Evolutionary conservation across 768 basidiomycete genomes (phyloP).

Genomic region (Coprinellus aureogranulatus): DNA sequence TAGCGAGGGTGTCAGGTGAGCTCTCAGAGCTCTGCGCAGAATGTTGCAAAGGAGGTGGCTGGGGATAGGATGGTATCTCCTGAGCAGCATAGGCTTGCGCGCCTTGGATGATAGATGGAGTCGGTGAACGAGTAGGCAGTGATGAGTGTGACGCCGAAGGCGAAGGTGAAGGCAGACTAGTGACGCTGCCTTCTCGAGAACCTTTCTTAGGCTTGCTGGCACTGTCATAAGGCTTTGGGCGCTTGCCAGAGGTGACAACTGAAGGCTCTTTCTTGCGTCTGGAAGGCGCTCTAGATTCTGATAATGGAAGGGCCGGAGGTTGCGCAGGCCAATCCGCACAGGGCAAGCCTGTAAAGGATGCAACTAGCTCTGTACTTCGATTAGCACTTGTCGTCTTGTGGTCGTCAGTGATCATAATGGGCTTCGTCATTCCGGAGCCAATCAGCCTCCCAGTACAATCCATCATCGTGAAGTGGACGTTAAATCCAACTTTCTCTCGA

Average conservation of each 20-base stretch:
- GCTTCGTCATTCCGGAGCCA: slow-evolving; percentile 76
- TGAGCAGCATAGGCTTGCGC: slow-evolving; percentile 29
- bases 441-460: slow-evolving; percentile 78
- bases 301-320: slow-evolving; percentile 7
- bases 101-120: slow-evolving; percentile 33
- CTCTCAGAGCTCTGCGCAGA: slow-evolving; percentile 44
- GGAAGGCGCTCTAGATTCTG: slow-evolving; percentile 39
- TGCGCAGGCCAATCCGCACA: slow-evolving; percentile 46
- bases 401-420: slow-evolving; percentile 99
- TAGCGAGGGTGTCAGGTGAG: slow-evolving; percentile 45
- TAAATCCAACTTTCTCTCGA: slow-evolving; percentile 93
- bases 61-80: slow-evolving; percentile 23
- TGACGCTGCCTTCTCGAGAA: slow-evolving; percentile 55
- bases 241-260: slow-evolving; percentile 37
- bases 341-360: slow-evolving; percentile 35
- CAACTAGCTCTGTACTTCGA: slow-evolving; percentile 29
- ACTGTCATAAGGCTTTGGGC: slow-evolving; percentile 70
- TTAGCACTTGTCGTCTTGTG: slow-evolving; percentile 74
- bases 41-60: slow-evolving; percentile 34
- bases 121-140: slow-evolving; percentile 46
- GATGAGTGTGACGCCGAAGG: slow-evolving; percentile 37
- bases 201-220: slow-evolving; percentile 41
- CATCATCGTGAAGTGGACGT: slow-evolving; percentile 82
- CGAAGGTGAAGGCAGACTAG: slow-evolving; percentile 48
- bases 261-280: slow-evolving; percentile 51